phyloP scores from a whole-genome alignment of 2,329 filamentous ascomycete species.

The Colletotrichum agaves region DNA sequence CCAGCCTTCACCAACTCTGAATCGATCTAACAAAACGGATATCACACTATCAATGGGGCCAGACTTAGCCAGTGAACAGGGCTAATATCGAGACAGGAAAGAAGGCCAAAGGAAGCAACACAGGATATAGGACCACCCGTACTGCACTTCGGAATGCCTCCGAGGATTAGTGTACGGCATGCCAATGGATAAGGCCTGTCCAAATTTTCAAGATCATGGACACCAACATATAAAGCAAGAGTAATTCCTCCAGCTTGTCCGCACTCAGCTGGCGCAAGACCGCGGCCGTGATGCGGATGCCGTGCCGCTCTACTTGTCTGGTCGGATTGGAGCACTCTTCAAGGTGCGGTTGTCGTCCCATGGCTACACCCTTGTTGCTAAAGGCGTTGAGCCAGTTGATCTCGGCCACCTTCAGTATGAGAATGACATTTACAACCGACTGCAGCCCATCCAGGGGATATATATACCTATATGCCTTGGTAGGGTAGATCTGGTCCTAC shows the following conservation, averaged over 20 bases:
- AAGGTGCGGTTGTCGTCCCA: constrained; percentile 52
- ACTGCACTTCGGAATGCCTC: too few relatives aligned
- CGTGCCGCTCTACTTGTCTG: constrained; percentile 44
- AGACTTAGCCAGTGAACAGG: background rate
- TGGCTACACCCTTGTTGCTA: constrained; percentile 47
- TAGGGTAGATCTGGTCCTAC: constrained; percentile 42
- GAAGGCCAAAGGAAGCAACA: too few relatives aligned
- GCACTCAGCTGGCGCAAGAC: constrained; percentile 45
- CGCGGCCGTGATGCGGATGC: constrained; percentile 45
- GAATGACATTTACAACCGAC: constrained; percentile 45
- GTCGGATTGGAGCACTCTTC: constrained; percentile 48
- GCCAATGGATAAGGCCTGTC: too few relatives aligned
- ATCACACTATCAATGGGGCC: background rate
- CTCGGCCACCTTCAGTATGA: constrained; percentile 43
- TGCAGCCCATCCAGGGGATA: constrained; percentile 46
- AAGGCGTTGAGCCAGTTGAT: constrained; percentile 49
- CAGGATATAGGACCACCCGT: too few relatives aligned
- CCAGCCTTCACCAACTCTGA: background rate
- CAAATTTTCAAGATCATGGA: constrained; percentile 40
- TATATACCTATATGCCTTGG: constrained; percentile 50
- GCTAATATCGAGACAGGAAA: constrained; percentile 4
- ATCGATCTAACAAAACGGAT: background rate
- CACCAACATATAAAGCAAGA: constrained; percentile 40
- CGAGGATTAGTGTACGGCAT: constrained; percentile 40
- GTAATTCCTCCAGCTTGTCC: constrained; percentile 44